Evolutionary conservation across 2,329 filamentous ascomycete genomes (phyloP).

Genomic region (Emmonsia crescens): DNA sequence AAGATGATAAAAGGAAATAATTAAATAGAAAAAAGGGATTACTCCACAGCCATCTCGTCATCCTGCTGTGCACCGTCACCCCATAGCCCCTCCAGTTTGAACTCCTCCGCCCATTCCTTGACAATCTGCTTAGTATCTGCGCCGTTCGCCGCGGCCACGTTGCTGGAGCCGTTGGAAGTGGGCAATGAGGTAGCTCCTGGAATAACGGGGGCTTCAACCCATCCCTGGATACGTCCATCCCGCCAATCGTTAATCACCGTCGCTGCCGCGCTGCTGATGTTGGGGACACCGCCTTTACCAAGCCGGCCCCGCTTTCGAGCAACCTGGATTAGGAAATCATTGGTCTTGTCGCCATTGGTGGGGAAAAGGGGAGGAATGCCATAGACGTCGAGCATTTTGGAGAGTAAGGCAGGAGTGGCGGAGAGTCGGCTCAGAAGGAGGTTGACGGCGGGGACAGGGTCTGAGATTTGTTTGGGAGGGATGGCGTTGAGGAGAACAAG

Average conservation of each 20-base stretch:
- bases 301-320: slow-evolving; percentile 84
- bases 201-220: slow-evolving; percentile 66
- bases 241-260: slow-evolving; percentile 94
- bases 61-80: slow-evolving; percentile 47
- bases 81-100: slow-evolving; percentile 89
- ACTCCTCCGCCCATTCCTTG: slow-evolving; percentile 85
- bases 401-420: slow-evolving; percentile 58
- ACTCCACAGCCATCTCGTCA: slow-evolving; percentile 32
- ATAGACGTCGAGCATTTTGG: slow-evolving; percentile 74
- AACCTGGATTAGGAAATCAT: slow-evolving; percentile 88
- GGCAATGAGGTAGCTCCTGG: slow-evolving; percentile 39
- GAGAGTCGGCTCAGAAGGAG: slow-evolving; percentile 75
- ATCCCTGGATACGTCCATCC: slow-evolving; percentile 87
- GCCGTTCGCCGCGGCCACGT: slow-evolving; percentile 23
- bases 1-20: not conserved
- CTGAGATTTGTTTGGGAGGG: slow-evolving; percentile 86
- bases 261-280: slow-evolving; percentile 77
- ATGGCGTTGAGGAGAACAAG: slow-evolving; percentile 83
- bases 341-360: slow-evolving; percentile 61
- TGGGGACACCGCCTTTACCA: slow-evolving; percentile 81
- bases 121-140: slow-evolving; percentile 77
- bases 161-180: slow-evolving; percentile 25
- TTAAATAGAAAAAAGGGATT: slow-evolving; percentile 7
- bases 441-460: slow-evolving; percentile 76
- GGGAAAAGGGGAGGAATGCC: slow-evolving; percentile 68